Evolutionary conservation across 2,329 filamentous ascomycete genomes (phyloP).

Genomic region (Cadophora malorum): DNA sequence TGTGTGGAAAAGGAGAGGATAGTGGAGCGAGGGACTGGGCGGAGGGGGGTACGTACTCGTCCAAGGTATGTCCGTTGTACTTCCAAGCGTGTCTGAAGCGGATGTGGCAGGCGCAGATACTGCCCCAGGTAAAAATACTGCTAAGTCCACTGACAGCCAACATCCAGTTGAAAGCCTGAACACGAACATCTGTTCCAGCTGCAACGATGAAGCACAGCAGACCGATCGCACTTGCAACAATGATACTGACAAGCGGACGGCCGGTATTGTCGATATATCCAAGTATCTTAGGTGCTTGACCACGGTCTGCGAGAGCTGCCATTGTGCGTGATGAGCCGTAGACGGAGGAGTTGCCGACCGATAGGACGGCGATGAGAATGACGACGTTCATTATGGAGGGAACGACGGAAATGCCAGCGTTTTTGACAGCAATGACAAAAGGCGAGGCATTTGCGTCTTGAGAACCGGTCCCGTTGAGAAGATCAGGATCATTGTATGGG

Average conservation of each 20-base stretch:
- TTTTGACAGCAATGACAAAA: slow-evolving; percentile 61
- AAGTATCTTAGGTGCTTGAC: slow-evolving; percentile 18
- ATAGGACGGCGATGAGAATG: slow-evolving; percentile 61
- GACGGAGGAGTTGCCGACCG: slow-evolving; percentile 42
- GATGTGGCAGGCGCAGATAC: slow-evolving; percentile 67
- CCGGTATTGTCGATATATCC: slow-evolving; percentile 38
- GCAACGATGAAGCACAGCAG: slow-evolving; percentile 53
- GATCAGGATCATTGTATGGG: slow-evolving; percentile 48
- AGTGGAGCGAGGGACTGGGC: slow-evolving; percentile 51
- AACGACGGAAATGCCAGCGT: slow-evolving; percentile 56
- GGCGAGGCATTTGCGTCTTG: slow-evolving; percentile 52
- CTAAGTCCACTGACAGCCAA: slow-evolving; percentile 73
- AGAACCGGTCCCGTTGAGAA: slow-evolving; percentile 45
- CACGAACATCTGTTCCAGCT: slow-evolving; percentile 47
- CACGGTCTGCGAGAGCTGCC: slow-evolving; percentile 21
- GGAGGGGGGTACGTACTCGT: slow-evolving; percentile 59
- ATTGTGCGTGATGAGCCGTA: slow-evolving; percentile 21
- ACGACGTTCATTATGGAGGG: slow-evolving; percentile 63
- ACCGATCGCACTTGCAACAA: slow-evolving; percentile 54
- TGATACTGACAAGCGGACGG: slow-evolving; percentile 58
- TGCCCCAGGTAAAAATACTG: slow-evolving; percentile 77
- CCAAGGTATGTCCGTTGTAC: slow-evolving; percentile 58
- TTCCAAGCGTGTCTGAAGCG: slow-evolving; percentile 68
- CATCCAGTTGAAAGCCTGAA: slow-evolving; percentile 60
- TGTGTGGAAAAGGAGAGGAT: background rate